Percentiles rank a stretch among this genome's conserved stretches.
These are phyloP conservation scores for Neurospora sp. DNA, from an alignment of 495 filamentous ascomycete species.

Conservation along the genomic window DNA sequence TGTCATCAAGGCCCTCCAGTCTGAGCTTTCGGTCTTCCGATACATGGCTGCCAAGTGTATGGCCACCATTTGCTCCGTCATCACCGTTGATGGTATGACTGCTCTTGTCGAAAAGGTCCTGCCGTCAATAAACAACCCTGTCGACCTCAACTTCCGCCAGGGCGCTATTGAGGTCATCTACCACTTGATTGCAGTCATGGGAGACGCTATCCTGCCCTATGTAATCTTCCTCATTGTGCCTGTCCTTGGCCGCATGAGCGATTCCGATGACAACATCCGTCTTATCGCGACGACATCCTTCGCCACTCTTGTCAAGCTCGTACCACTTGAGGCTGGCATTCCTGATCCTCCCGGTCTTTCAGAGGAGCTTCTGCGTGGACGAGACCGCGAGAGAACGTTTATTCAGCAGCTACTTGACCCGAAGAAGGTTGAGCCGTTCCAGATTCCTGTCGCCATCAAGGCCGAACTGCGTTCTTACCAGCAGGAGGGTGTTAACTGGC, in stretches of 20 bases:
- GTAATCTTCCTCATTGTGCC: conserved; percentile 99
- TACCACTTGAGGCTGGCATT: conserved; percentile 95
- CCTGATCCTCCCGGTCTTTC: conserved; percentile 92
- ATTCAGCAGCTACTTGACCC: conserved; percentile 92
- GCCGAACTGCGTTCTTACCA: conserved; percentile 92
- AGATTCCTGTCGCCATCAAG: conserved; percentile 93
- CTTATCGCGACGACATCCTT: conserved; percentile 95
- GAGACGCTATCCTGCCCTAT: conserved; percentile 88
- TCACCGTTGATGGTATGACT: conserved; percentile 89
- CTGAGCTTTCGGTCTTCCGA: conserved; percentile 76
- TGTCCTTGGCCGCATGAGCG: conserved; percentile 96
- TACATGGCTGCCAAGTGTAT: conserved; percentile 97
- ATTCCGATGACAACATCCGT: conserved; percentile 90
- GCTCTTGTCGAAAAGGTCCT: conserved; percentile 88
- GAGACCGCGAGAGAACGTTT: conserved; percentile 89
- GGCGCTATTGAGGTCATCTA: conserved; percentile 92
- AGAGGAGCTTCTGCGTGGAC: conserved; percentile 72
- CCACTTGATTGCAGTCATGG: conserved; percentile 95
- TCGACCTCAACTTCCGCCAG: conserved; percentile 80
- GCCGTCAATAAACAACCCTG: conserved; percentile 76
- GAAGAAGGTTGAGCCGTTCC: conserved; percentile 89
- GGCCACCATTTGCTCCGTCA: conserved; percentile 92
- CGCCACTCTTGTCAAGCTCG: conserved; percentile 93
- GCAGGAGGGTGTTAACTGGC: conserved; percentile 98
- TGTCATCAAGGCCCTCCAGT: conserved; percentile 76